Evolutionary conservation across 179 eudicot genomes (phyloP).

Genomic region (Beta corolliflora): DNA sequence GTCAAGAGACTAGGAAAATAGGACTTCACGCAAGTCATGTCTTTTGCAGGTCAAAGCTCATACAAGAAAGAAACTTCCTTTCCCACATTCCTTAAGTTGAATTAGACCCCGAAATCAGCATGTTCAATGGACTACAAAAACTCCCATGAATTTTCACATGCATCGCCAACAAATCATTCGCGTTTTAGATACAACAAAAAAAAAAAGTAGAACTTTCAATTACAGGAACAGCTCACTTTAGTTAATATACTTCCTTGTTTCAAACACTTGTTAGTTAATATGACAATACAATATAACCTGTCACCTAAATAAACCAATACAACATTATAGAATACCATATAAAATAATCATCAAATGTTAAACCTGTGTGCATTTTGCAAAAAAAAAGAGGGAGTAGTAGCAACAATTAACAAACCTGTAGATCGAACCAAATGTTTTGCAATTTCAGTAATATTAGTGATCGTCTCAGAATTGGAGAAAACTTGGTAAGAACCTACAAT

Average conservation of each 20-base stretch:
- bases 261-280: neutral
- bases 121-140: neutral
- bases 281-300: neutral
- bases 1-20: neutral
- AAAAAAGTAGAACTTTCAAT: neutral
- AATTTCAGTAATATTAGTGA: constrained; percentile 52
- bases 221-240: neutral
- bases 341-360: neutral
- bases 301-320: neutral
- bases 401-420: constrained; percentile 45
- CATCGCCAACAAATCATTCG: neutral
- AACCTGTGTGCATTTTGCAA: neutral
- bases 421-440: constrained; percentile 63
- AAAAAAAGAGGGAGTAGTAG: neutral
- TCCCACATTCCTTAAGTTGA: neutral
- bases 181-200: neutral
- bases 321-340: neutral
- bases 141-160: neutral
- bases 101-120: neutral
- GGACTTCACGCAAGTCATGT: neutral
- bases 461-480: constrained; percentile 49
- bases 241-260: neutral
- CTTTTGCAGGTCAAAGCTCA: constrained; percentile 1
- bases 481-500: constrained; percentile 57
- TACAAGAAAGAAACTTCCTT: neutral